phyloP scores from a whole-genome alignment of 768 basidiomycete species.

The Auricularia cornea region DNA sequence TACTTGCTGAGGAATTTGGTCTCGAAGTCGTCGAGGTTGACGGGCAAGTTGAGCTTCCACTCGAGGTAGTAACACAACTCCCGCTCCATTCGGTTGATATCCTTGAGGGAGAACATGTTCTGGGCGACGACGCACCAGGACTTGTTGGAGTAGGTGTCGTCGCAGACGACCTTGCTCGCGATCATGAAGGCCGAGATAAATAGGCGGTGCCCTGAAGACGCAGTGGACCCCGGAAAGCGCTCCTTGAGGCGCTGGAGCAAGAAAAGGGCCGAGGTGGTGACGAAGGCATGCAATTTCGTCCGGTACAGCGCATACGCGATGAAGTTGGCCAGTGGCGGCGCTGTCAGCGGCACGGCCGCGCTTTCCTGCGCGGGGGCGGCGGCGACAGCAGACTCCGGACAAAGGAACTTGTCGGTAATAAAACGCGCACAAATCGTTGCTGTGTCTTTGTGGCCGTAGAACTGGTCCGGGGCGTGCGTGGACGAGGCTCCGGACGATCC shows the following conservation, averaged over 20 bases:
- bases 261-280: conserved; percentile 61
- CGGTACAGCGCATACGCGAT: conserved; percentile 85
- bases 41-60: conserved; percentile 40
- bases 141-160: conserved; percentile 91
- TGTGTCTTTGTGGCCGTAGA: conserved; percentile 67
- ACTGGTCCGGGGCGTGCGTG: conserved; percentile 37
- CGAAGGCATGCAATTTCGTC: conserved; percentile 61
- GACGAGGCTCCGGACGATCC: no score
- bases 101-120: conserved; percentile 73
- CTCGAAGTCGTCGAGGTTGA: background rate
- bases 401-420: conserved; percentile 78
- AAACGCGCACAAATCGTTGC: conserved; percentile 71
- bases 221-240: conserved; percentile 67
- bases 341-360: conserved; percentile 35
- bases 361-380: background rate
- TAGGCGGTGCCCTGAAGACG: conserved; percentile 78
- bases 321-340: conserved; percentile 63
- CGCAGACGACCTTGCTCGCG: conserved; percentile 84
- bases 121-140: conserved; percentile 89
- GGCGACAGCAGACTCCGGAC: conserved; percentile 45
- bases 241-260: conserved; percentile 78
- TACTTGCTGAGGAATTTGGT: background rate
- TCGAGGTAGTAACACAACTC: conserved; percentile 92
- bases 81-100: conserved; percentile 95
- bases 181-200: conserved; percentile 95